Evolutionary conservation across 371 early-diverging fungal genomes (phyloP).

Genomic region (Mucor racemosus): DNA sequence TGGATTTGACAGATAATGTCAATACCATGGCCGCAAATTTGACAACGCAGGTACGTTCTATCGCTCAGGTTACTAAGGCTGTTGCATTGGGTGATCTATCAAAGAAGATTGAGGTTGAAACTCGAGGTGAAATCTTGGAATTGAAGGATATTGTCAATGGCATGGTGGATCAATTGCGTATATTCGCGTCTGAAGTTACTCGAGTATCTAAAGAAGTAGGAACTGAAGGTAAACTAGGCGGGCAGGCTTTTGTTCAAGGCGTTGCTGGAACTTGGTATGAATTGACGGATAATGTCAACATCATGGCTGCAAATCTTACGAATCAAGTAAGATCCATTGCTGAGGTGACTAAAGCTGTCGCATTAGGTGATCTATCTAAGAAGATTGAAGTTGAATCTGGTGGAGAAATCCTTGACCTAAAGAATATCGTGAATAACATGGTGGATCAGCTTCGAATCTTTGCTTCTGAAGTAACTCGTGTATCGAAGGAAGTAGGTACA

Average conservation of each 20-base stretch:
- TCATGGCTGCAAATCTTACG: constrained; percentile 52
- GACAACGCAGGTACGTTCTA: constrained; percentile 52
- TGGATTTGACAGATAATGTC: constrained; percentile 71
- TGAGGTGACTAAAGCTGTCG: constrained; percentile 58
- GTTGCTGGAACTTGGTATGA: constrained; percentile 71
- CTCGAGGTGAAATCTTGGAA: constrained; percentile 57
- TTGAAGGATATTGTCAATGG: constrained; percentile 58
- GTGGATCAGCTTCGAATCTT: constrained; percentile 45
- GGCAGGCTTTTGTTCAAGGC: constrained; percentile 50
- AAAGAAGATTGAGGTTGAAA: constrained; percentile 45
- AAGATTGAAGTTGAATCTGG: constrained; percentile 67
- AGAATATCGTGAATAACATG: constrained; percentile 72
- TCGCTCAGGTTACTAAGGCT: constrained; percentile 54
- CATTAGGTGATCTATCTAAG: constrained; percentile 62
- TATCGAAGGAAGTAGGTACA: constrained; percentile 38
- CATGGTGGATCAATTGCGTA: constrained; percentile 57
- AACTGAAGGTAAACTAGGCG: constrained; percentile 53
- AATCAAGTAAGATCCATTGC: constrained; percentile 61
- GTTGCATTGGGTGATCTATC: constrained; percentile 53
- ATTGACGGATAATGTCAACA: constrained; percentile 61
- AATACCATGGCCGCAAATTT: constrained; percentile 62
- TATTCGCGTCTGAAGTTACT: constrained; percentile 53
- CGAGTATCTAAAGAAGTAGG: constrained; percentile 60
- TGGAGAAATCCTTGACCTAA: constrained; percentile 68
- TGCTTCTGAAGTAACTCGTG: constrained; percentile 50